A percentile compares a stretch with the other conserved stretches of the same genome.
Conservation (phyloP, 495 filamentous ascomycete species). For the Articulospora tetracladia region DNA sequence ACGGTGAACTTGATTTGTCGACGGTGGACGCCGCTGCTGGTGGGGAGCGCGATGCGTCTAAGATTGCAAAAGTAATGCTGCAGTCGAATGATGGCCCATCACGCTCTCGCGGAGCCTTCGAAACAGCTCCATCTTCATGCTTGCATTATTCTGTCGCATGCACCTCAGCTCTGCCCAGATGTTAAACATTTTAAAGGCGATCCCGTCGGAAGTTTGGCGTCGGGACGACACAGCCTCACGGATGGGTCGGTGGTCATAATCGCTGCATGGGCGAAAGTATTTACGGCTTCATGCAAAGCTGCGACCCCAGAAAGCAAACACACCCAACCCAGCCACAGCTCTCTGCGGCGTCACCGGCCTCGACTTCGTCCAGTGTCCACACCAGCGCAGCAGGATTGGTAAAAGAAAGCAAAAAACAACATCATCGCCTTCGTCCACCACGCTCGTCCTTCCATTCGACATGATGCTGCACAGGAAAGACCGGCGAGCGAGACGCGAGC, state of each 20-base stretch:
- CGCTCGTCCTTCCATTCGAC: slow-evolving; percentile 9
- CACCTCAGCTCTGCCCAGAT: neutral
- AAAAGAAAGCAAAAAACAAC: neutral
- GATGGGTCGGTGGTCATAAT: neutral
- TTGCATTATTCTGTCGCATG: neutral
- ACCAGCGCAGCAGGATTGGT: neutral
- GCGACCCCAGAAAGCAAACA: slow-evolving; percentile 7
- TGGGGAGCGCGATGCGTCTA: neutral
- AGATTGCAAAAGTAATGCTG: neutral
- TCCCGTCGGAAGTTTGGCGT: neutral
- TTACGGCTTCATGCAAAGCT: slow-evolving; percentile 22
- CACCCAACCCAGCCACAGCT: neutral
- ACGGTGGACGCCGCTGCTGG: neutral
- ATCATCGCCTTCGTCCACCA: neutral
- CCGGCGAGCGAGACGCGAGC: slow-evolving; percentile 21
- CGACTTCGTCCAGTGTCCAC: too few species aligned
- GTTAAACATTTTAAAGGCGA: neutral
- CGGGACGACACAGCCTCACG: neutral
- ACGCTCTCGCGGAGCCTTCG: neutral
- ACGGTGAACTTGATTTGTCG: too few species aligned
- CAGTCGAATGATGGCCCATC: neutral
- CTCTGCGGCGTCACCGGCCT: slow-evolving; percentile 16
- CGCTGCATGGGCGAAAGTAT: slow-evolving; percentile 2
- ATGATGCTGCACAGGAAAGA: slow-evolving; percentile 12
- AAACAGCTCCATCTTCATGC: neutral